A percentile compares a stretch with the other conserved stretches of the same genome.
Evolutionary conservation across 2,329 filamentous ascomycete genomes (phyloP).

Genomic region (Cercospora zeina): DNA sequence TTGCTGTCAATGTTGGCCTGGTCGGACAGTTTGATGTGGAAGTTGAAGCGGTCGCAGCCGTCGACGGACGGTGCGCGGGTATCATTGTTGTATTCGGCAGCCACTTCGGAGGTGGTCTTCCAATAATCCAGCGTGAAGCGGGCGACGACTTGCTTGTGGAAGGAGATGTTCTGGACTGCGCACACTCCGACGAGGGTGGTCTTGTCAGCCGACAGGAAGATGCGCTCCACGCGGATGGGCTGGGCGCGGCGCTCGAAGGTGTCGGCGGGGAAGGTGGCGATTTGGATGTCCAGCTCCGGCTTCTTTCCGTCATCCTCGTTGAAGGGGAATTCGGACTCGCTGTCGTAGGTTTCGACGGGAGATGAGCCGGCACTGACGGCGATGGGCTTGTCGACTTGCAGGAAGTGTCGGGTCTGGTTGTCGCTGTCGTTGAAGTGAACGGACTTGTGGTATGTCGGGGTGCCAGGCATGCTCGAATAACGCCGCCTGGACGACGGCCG

Average conservation of each 20-base stretch:
- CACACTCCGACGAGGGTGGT: conserved; percentile 81
- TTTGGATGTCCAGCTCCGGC: conserved; percentile 83
- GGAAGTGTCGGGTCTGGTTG: conserved; percentile 92
- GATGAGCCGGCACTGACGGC: conserved; percentile 94
- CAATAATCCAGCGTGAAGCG: conserved; percentile 97
- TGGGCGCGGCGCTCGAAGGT: conserved; percentile 61
- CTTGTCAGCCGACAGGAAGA: conserved; percentile 85
- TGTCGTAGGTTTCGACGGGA: conserved; percentile 83
- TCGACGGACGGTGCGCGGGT: conserved; percentile 62
- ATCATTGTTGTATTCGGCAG: conserved; percentile 82
- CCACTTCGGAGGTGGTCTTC: conserved; percentile 96
- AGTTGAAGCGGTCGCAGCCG: conserved; percentile 85
- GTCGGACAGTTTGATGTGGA: conserved; percentile 90
- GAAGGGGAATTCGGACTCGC: conserved; percentile 88
- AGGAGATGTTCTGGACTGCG: conserved; percentile 83
- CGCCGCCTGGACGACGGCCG: conserved; percentile 75
- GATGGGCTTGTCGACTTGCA: conserved; percentile 90
- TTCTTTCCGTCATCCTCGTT: conserved; percentile 53
- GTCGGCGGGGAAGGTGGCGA: conserved; percentile 78
- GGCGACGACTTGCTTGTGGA: conserved; percentile 84
- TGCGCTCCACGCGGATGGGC: conserved; percentile 77
- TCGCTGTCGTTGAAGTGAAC: conserved; percentile 98
- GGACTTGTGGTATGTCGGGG: conserved; percentile 90
- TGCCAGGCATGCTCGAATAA: conserved; percentile 95
- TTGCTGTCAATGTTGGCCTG: conserved; percentile 88